phyloP scores from a whole-genome alignment of 306 rosid species.

The Prunus armeniaca region DNA sequence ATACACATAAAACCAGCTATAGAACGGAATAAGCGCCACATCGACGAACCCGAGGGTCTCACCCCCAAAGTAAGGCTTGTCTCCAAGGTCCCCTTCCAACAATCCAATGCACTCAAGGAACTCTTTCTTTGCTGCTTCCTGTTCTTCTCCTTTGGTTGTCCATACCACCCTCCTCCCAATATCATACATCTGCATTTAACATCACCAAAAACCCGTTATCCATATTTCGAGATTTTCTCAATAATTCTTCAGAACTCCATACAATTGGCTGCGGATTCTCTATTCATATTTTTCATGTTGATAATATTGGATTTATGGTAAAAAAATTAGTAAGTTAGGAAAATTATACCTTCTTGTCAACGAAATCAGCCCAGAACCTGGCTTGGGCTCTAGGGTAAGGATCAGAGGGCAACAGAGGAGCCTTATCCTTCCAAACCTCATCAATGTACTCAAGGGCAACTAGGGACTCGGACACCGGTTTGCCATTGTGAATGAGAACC shows the following conservation, averaged over 20 bases:
- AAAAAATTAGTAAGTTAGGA: no score
- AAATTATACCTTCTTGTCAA: slow-evolving; percentile 33
- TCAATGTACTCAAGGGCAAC: slow-evolving; percentile 39
- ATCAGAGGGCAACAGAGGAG: slow-evolving; percentile 33
- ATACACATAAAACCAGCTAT: background rate
- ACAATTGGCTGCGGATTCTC: no score
- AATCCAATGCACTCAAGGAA: slow-evolving; percentile 11
- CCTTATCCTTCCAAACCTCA: slow-evolving; percentile 28
- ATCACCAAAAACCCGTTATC: background rate
- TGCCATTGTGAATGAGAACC: slow-evolving; percentile 58
- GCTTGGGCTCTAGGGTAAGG: slow-evolving; percentile 44
- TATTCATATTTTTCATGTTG: no score
- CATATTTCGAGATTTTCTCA: no score
- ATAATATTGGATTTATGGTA: no score
- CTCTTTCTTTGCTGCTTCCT: slow-evolving; percentile 25
- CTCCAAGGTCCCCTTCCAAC: slow-evolving; percentile 31
- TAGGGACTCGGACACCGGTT: slow-evolving; percentile 42
- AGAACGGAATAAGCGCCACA: slow-evolving; percentile 24
- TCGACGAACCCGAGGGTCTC: slow-evolving; percentile 26
- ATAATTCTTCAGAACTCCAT: no score
- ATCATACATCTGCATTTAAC: slow-evolving; percentile 26
- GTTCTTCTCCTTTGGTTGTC: slow-evolving; percentile 23
- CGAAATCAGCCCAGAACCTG: slow-evolving; percentile 45
- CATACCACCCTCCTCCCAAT: slow-evolving; percentile 16
- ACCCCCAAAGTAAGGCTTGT: slow-evolving; percentile 25